phyloP scores from a whole-genome alignment of 345 rosid species.

The Anastatica hierochuntica region DNA sequence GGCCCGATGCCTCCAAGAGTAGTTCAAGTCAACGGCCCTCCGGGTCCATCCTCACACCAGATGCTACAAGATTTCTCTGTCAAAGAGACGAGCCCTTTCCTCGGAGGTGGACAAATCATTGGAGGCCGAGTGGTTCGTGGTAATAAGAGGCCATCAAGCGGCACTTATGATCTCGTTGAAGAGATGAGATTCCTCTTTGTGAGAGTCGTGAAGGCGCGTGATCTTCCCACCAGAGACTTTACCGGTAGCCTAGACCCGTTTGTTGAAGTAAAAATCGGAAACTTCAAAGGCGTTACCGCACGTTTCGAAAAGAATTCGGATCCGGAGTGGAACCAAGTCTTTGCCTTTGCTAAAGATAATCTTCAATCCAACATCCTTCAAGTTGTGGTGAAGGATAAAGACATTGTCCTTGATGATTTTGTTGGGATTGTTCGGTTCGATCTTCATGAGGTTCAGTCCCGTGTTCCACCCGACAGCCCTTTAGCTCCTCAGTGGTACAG shows the following conservation, averaged over 20 bases:
- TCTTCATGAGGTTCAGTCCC: constrained; percentile 51
- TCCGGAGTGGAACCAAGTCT: constrained; percentile 93
- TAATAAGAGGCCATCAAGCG: constrained; percentile 37
- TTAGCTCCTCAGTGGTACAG: constrained; percentile 96
- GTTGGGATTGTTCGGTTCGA: constrained; percentile 59
- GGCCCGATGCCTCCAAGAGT: constrained; percentile 23
- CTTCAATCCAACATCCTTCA: constrained; percentile 56
- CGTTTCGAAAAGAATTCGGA: constrained; percentile 56
- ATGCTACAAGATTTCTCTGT: constrained; percentile 55
- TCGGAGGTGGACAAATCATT: constrained; percentile 70
- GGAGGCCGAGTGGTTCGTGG: constrained; percentile 77
- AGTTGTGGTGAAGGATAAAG: constrained; percentile 72
- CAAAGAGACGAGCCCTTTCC: constrained; percentile 80
- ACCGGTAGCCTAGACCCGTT: constrained; percentile 87
- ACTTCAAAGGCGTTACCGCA: constrained; percentile 64
- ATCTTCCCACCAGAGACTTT: constrained; percentile 63
- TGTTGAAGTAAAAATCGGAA: constrained; percentile 77
- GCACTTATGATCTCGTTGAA: constrained; percentile 89
- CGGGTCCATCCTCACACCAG: constrained; percentile 18
- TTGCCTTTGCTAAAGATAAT: constrained; percentile 69
- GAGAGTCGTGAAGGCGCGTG: constrained; percentile 86
- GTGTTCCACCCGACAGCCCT: constrained; percentile 92
- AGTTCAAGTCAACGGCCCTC: constrained; percentile 17
- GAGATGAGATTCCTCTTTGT: constrained; percentile 78
- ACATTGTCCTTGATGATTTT: constrained; percentile 57